phyloP scores from a whole-genome alignment of 75 land plant genomes.

The Pinus tabuliformis region DNA sequence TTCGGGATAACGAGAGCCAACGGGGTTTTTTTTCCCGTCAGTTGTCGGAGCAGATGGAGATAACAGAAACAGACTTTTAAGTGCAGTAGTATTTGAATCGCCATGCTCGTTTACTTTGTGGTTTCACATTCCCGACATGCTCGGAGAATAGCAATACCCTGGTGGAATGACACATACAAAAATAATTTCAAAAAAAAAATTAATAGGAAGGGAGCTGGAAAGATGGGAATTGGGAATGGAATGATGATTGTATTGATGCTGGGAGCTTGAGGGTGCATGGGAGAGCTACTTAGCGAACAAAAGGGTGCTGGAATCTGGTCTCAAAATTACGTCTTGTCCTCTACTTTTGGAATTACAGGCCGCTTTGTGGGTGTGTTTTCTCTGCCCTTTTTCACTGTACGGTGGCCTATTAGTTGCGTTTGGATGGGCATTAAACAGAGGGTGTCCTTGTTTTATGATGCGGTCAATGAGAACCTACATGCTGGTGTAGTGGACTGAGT shows the following conservation, averaged over 20 bases:
- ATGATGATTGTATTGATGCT: background rate
- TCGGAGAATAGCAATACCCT: constrained; percentile 3
- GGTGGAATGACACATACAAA: background rate
- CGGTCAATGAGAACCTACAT: background rate
- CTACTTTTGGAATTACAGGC: background rate
- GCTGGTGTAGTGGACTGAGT: background rate
- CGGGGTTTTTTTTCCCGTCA: background rate
- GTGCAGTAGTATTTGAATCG: background rate
- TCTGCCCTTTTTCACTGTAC: no score
- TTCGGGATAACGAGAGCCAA: background rate
- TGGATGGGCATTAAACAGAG: no score
- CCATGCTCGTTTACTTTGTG: background rate
- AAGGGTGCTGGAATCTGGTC: constrained; percentile 8
- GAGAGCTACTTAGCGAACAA: background rate
- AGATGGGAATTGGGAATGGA: background rate
- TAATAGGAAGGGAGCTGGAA: background rate
- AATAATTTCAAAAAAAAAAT: background rate
- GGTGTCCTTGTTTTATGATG: background rate
- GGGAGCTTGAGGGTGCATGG: background rate
- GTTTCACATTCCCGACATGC: constrained; percentile 11
- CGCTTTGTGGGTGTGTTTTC: background rate
- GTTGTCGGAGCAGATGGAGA: background rate
- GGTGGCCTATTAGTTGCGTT: no score
- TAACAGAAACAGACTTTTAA: background rate
- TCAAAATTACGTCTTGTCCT: background rate